These are phyloP conservation scores for Olyra latifolia DNA, from an alignment of 176 grass and related monocot genomes.

Conservation along the genomic window DNA sequence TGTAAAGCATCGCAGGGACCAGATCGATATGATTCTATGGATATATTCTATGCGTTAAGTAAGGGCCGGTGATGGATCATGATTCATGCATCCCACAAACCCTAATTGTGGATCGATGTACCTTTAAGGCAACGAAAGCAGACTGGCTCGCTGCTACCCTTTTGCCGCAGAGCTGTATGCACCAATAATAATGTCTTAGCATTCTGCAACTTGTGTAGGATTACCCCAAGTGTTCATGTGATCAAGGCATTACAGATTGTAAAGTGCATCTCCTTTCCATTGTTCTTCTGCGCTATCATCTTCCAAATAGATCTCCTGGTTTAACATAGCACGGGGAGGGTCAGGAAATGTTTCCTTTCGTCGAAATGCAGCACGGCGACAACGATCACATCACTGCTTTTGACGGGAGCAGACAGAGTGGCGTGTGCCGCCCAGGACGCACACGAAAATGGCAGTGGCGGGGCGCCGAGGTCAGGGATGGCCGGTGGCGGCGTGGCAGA, in stretches of 20 bases:
- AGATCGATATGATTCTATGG: not conserved
- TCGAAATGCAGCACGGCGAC: constrained; percentile 19
- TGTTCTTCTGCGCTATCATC: not conserved
- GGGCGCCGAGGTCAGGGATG: no score
- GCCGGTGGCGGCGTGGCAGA: no score
- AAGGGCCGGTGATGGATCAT: constrained; percentile 15
- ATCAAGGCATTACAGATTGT: not conserved
- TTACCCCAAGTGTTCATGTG: not conserved
- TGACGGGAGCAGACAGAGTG: constrained; percentile 34
- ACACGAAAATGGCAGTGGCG: not conserved
- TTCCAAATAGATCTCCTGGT: constrained; percentile 10
- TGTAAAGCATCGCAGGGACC: constrained; percentile 19
- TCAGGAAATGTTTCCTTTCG: not conserved
- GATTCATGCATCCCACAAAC: constrained; percentile 49
- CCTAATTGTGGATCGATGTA: constrained; percentile 43
- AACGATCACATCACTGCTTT: constrained; percentile 17
- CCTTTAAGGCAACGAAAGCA: constrained; percentile 40
- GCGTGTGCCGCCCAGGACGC: constrained; percentile 40
- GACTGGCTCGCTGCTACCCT: not conserved
- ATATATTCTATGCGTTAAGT: not conserved
- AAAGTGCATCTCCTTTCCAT: constrained; percentile 19
- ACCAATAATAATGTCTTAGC: not conserved
- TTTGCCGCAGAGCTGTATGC: not conserved
- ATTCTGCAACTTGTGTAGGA: constrained; percentile 12
- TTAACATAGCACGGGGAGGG: not conserved